Conservation (phyloP, 331 rosid genomes). For the Spiraea crenata region DNA sequence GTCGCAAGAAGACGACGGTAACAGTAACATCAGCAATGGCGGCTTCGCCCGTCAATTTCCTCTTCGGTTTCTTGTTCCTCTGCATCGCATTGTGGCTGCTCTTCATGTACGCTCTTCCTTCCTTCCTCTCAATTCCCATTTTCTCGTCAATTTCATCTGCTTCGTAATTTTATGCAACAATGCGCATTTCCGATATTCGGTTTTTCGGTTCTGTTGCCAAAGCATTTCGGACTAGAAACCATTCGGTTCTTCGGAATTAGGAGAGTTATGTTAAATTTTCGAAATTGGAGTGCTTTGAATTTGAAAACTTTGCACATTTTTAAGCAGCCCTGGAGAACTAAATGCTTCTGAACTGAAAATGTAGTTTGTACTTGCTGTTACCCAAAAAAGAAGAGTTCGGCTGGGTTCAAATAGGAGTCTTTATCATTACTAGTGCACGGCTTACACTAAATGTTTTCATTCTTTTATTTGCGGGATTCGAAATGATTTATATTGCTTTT, state of each 20-base stretch:
- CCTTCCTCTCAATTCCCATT: not conserved
- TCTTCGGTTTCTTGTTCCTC: slow-evolving; percentile 69
- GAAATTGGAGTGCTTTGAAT: not conserved
- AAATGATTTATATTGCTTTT: not conserved
- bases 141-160: not conserved
- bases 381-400: not conserved
- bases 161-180: not conserved
- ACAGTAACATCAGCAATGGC: slow-evolving; percentile 48
- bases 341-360: too few relatives aligned
- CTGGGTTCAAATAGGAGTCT: not conserved
- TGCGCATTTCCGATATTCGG: not conserved
- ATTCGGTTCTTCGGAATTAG: not conserved
- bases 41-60: slow-evolving; percentile 76
- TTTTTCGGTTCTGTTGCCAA: not conserved
- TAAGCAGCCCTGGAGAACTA: too few relatives aligned
- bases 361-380: too few relatives aligned
- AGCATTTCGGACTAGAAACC: not conserved
- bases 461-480: slow-evolving; percentile 15
- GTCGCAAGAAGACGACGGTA: too few relatives aligned
- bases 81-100: slow-evolving; percentile 74
- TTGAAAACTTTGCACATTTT: too few relatives aligned
- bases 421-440: not conserved
- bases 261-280: not conserved
- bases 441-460: not conserved
- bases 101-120: slow-evolving; percentile 62